These are phyloP conservation scores for Funneliformis mosseae DNA, from an alignment of 192 early-diverging fungal species.

Conservation along the genomic window DNA sequence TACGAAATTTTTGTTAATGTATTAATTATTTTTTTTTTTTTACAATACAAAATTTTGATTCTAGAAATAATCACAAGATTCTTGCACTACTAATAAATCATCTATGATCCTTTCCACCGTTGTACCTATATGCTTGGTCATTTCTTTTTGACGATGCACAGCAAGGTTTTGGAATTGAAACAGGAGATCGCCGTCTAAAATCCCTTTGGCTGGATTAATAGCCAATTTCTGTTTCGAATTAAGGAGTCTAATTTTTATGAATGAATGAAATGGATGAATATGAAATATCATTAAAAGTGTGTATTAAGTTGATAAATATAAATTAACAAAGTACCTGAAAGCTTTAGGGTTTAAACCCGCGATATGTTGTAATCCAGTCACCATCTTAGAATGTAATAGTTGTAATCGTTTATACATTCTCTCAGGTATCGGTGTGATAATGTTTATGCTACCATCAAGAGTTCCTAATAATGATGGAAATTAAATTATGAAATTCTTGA, in stretches of 20 bases:
- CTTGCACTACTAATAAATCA: slow-evolving; percentile 70
- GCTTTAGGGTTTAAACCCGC: slow-evolving; percentile 94
- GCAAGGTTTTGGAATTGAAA: slow-evolving; percentile 72
- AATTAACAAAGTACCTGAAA: slow-evolving; percentile 59
- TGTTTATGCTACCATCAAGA: slow-evolving; percentile 67
- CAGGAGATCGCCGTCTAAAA: slow-evolving; percentile 88
- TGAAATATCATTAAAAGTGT: neutral
- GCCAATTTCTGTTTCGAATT: slow-evolving; percentile 66
- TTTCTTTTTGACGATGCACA: slow-evolving; percentile 72
- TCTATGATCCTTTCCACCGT: slow-evolving; percentile 79
- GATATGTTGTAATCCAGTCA: slow-evolving; percentile 75
- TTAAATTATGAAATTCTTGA: slow-evolving; percentile 26
- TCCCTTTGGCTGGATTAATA: slow-evolving; percentile 72
- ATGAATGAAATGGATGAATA: neutral
- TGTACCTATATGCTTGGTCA: slow-evolving; percentile 89
- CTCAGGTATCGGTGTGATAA: slow-evolving; percentile 82
- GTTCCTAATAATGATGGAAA: slow-evolving; percentile 51
- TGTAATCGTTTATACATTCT: slow-evolving; percentile 90
- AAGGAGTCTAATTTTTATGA: slow-evolving; percentile 31
- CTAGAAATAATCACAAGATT: slow-evolving; percentile 76
- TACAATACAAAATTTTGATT: neutral
- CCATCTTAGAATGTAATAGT: slow-evolving; percentile 82
- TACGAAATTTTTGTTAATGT: no score
- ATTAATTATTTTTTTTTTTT: neutral
- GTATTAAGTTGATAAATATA: slow-evolving; percentile 31